phyloP scores from a whole-genome alignment of 495 filamentous ascomycete species.

The Aeminium ludgeri region DNA sequence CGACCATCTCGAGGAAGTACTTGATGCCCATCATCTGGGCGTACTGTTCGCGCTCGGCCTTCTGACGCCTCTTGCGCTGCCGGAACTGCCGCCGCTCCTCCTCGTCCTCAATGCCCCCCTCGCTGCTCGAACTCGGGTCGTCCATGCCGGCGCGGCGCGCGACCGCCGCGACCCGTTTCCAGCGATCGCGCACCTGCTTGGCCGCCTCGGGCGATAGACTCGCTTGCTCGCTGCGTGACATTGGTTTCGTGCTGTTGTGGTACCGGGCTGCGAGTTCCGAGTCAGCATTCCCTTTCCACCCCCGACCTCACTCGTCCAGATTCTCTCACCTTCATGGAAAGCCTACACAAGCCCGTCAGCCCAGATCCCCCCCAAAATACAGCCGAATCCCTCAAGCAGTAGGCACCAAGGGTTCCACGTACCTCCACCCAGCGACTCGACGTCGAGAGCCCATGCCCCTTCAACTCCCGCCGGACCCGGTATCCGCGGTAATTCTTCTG shows the following conservation, averaged over 20 bases:
- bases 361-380: neutral
- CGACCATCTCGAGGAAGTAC: slow-evolving; percentile 86
- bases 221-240: slow-evolving; percentile 8
- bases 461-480: slow-evolving; percentile 45
- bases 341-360: slow-evolving; percentile 13
- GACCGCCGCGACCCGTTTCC: slow-evolving; percentile 55
- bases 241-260: slow-evolving; percentile 18
- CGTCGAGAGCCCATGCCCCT: slow-evolving; percentile 46
- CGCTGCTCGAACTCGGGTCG: slow-evolving; percentile 25
- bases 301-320: neutral
- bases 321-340: slow-evolving; percentile 24
- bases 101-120: slow-evolving; percentile 21
- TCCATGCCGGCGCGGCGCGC: slow-evolving; percentile 53
- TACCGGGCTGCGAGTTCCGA: slow-evolving; percentile 18
- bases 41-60: slow-evolving; percentile 33
- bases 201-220: slow-evolving; percentile 13
- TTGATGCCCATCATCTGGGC: slow-evolving; percentile 72
- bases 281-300: neutral
- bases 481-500: slow-evolving; percentile 59
- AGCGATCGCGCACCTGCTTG: slow-evolving; percentile 42
- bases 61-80: slow-evolving; percentile 21
- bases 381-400: neutral
- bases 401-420: slow-evolving; percentile 1
- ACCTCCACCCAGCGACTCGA: slow-evolving; percentile 52
- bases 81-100: slow-evolving; percentile 19